Conservation (phyloP, 306 rosid genomes). For the Gleditsia sinensis region DNA sequence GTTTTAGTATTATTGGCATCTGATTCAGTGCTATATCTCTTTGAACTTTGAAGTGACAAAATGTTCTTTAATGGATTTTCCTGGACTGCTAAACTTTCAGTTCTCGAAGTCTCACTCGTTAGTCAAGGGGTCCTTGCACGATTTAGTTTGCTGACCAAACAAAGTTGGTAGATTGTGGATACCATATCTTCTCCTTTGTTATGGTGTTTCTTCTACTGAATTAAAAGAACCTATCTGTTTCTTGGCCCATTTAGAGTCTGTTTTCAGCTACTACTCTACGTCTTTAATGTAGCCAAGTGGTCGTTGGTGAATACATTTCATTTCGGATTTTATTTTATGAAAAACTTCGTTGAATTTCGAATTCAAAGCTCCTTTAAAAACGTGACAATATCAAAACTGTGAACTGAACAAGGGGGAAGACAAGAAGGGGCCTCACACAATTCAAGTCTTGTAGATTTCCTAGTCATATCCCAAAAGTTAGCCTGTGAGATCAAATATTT, state of each 20-base stretch:
- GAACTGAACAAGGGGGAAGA: no score
- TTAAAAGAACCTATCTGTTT: background rate
- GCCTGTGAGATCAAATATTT: no score
- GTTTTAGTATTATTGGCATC: conserved; percentile 8
- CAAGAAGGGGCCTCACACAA: no score
- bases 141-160: background rate
- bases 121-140: background rate
- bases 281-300: background rate
- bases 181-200: background rate
- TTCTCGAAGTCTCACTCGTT: background rate
- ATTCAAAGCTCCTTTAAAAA: background rate
- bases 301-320: background rate
- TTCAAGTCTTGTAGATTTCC: no score
- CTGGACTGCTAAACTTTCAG: background rate
- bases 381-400: no score
- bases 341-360: background rate
- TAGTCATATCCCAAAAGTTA: no score
- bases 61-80: background rate
- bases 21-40: conserved; percentile 21
- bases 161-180: background rate
- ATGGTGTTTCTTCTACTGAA: background rate
- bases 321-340: background rate
- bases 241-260: background rate
- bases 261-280: background rate
- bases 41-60: conserved; percentile 1